Percentiles rank a stretch among this genome's conserved stretches.
Conservation (phyloP, 2,329 filamentous ascomycete species). For the Cercospora sojina region DNA sequence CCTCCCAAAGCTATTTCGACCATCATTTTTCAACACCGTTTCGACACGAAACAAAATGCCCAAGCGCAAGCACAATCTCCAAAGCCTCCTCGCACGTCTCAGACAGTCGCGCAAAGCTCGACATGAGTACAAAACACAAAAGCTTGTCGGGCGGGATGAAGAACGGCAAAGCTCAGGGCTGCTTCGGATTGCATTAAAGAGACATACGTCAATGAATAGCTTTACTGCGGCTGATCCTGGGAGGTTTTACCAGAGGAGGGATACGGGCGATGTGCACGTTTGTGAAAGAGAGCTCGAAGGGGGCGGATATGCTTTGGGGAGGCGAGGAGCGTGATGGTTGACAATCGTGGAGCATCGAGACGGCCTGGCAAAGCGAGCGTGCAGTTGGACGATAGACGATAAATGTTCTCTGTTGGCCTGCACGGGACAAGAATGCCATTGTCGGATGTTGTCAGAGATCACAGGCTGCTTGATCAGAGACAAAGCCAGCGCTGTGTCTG, state of each 20-base stretch:
- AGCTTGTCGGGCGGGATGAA: conserved; percentile 1
- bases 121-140: not conserved
- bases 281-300: not conserved
- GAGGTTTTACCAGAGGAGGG: conserved; percentile 1
- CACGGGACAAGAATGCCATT: not conserved
- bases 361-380: not conserved
- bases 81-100: not conserved
- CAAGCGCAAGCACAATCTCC: not conserved
- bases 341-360: not conserved
- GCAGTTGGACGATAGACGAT: not conserved
- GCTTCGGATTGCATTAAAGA: conserved; percentile 15
- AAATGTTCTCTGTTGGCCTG: not conserved
- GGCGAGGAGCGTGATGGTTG: not conserved
- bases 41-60: no score
- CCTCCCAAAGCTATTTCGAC: not conserved
- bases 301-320: not conserved
- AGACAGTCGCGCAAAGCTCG: conserved; percentile 1
- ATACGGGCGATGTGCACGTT: not conserved
- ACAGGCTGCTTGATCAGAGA: not conserved
- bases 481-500: not conserved
- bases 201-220: conserved; percentile 12
- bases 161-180: conserved; percentile 14
- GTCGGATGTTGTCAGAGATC: not conserved
- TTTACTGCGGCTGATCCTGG: conserved; percentile 12
- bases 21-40: no score